phyloP scores from a whole-genome alignment of 345 rosid genomes.

The Lepidium didymum region DNA sequence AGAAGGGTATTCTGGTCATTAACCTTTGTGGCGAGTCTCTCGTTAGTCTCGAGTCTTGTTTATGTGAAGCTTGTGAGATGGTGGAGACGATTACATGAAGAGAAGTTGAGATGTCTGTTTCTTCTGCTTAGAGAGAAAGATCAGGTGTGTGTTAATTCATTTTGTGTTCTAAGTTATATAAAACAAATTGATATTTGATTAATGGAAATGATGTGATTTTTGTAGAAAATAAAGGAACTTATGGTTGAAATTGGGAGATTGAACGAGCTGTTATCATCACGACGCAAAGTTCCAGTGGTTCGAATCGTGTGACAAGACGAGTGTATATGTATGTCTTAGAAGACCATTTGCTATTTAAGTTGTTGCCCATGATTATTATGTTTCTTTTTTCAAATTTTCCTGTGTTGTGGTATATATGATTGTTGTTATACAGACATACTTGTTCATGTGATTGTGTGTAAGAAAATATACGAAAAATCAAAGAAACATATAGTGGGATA shows the following conservation, averaged over 20 bases:
- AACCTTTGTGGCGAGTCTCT: background rate
- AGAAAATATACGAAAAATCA: too few relatives aligned
- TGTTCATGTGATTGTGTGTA: too few relatives aligned
- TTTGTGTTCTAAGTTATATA: background rate
- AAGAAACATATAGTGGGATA: too few relatives aligned
- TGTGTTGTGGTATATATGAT: too few relatives aligned
- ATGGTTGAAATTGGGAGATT: slow-evolving; percentile 19
- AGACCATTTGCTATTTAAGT: background rate
- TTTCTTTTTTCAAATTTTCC: too few relatives aligned
- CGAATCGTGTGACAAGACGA: slow-evolving; percentile 13
- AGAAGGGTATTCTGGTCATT: slow-evolving; percentile 25
- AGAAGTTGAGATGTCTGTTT: slow-evolving; percentile 18
- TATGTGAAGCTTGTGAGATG: slow-evolving; percentile 24
- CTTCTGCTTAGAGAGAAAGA: slow-evolving; percentile 23
- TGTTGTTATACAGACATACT: too few relatives aligned
- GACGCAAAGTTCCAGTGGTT: slow-evolving; percentile 27
- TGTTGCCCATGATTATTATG: background rate
- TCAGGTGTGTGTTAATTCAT: slow-evolving; percentile 19
- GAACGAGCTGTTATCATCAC: slow-evolving; percentile 19
- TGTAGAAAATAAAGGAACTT: slow-evolving; percentile 24
- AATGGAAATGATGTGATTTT: background rate
- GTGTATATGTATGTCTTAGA: background rate
- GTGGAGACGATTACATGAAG: slow-evolving; percentile 23
- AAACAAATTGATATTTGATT: background rate
- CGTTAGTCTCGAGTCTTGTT: slow-evolving; percentile 13